Evolutionary conservation across 1,284 basidiomycete genomes (phyloP).

Genomic region (Microbotryum saponariae): DNA sequence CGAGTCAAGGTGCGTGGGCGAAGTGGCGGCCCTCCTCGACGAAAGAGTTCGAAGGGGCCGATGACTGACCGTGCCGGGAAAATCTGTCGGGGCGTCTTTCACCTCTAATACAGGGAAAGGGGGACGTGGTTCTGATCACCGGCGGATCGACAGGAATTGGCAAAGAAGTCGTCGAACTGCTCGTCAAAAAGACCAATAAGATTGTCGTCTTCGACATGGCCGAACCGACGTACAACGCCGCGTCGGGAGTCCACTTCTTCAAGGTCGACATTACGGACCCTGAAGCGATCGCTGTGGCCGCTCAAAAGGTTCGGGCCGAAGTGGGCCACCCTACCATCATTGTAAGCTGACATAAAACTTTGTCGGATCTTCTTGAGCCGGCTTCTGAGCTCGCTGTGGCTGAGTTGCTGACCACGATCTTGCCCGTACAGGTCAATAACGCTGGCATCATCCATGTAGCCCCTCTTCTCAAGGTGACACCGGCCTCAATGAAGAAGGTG

Average conservation of each 20-base stretch:
- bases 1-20: not conserved
- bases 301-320: constrained; percentile 17
- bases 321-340: constrained; percentile 20
- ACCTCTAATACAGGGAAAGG: constrained; percentile 4
- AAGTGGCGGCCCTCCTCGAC: no score
- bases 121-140: constrained; percentile 31
- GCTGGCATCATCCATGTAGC: not conserved
- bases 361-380: no score
- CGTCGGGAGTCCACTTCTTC: constrained; percentile 3
- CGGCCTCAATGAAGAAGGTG: not conserved
- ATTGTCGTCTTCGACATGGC: constrained; percentile 31
- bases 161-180: constrained; percentile 29
- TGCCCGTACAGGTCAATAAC: not conserved
- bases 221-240: constrained; percentile 19
- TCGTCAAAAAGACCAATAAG: constrained; percentile 22
- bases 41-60: no score
- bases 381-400: not conserved
- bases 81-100: no score
- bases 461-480: not conserved
- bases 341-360: not conserved
- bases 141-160: constrained; percentile 32
- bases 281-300: constrained; percentile 15
- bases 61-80: no score
- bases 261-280: constrained; percentile 21
- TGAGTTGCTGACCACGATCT: no score